Evolutionary conservation across 2,329 filamentous ascomycete species (phyloP), one percentile per base, ranked within the genome.

Genomic region (Trichophyton schoenleinii): DNA sequence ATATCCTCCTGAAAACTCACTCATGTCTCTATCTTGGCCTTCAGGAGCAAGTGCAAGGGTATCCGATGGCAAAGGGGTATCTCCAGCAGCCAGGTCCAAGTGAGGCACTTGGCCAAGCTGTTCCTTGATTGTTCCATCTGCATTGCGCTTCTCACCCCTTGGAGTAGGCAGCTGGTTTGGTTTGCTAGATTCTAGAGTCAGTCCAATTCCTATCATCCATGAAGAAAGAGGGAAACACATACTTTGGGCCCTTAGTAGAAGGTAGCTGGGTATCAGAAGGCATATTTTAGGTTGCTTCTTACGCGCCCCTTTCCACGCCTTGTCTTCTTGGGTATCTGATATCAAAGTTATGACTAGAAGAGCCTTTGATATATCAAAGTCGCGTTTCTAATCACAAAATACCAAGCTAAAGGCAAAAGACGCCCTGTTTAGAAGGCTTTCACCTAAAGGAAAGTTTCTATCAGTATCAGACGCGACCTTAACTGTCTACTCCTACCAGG

Each of bases 101-200:
- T 4, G 46, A 11, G 22, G 11, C 25, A 36, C n/a, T 4, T 58
- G 55, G 15, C 22, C 36, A 44, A 15, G 15, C 28, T 34, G 41
- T 9, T 22, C 36, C 36, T 59, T 59, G 31, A 59, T 38, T 13
- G 44, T 49, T 38, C 58, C 58, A 59, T 59, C 58, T 38, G 44
- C 41, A 59, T 9, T 44, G 11, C 58, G 58, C 28, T 59, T 59
- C 3, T 46, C 58, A n/a, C 58, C 58, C 31, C 58, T 46, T 18
- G 22, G 57, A 8, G 34, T 36, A 3, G 3, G 13, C 34, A 13
- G 15, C 28, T 55, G 52, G n/a, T 34, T 25, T 18, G 31, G 13
- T 18, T 36, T 55, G 25, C 52, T 55, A 20, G 15, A 2, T 4
- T 55, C 4, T 55, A 20, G 31, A 31, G 28, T 55, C 20, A 55